These are phyloP conservation scores for Bryum argenteum DNA, from an alignment of 225 moss, liverwort and hornwort species.

Conservation along the genomic window DNA sequence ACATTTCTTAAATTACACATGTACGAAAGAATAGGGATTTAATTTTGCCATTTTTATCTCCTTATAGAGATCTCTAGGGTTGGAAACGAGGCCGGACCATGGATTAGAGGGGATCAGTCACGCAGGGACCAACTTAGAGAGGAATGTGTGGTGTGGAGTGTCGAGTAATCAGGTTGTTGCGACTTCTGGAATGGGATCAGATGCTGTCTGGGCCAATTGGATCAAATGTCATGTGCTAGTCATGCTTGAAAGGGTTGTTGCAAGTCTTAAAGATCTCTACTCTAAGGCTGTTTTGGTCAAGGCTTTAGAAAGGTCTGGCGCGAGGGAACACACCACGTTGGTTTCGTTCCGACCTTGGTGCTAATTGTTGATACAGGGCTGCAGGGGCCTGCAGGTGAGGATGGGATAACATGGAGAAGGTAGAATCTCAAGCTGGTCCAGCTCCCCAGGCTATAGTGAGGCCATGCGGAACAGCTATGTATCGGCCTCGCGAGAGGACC, in stretches of 20 bases:
- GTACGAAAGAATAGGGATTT: neutral
- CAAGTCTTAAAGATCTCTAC: neutral
- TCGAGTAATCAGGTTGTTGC: neutral
- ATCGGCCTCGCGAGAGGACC: conserved; percentile 57
- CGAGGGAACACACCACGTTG: conserved; percentile 19
- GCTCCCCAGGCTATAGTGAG: conserved; percentile 40
- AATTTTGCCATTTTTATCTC: neutral
- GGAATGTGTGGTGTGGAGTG: conserved; percentile 10
- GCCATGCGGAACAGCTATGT: conserved; percentile 49
- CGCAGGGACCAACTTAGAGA: conserved; percentile 7
- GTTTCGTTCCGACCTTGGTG: conserved; percentile 11
- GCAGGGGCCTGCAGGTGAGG: conserved; percentile 43
- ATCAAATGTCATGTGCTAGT: neutral
- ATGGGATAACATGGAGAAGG: conserved; percentile 60
- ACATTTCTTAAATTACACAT: neutral
- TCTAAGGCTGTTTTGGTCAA: conserved; percentile 11
- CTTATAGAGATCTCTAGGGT: neutral
- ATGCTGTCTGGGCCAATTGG: conserved; percentile 13
- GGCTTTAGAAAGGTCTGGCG: conserved; percentile 16
- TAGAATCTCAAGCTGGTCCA: conserved; percentile 47
- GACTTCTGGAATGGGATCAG: conserved; percentile 16
- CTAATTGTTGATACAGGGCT: conserved; percentile 28
- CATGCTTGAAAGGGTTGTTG: conserved; percentile 21
- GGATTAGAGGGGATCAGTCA: conserved; percentile 8
- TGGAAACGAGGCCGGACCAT: neutral